Conservation (phyloP, 352 stramenopile species). For the Globisporangium cederbergense region DNA sequence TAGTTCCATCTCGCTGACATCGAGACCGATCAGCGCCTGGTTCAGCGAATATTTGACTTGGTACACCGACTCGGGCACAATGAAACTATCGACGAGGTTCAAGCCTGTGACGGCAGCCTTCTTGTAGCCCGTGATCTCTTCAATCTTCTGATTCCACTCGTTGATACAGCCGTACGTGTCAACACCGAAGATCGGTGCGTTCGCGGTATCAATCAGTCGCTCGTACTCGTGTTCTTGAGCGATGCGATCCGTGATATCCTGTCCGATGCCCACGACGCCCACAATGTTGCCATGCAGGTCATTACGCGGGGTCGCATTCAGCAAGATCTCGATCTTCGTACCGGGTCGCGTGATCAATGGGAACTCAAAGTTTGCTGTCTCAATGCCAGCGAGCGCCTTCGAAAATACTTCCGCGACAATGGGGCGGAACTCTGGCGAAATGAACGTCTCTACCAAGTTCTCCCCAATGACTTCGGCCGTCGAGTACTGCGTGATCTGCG, state of each 20-base stretch:
- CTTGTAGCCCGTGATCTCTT: slow-evolving; percentile 68
- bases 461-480: slow-evolving; percentile 87
- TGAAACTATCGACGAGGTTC: slow-evolving; percentile 62
- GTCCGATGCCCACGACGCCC: slow-evolving; percentile 86
- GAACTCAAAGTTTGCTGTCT: slow-evolving; percentile 86
- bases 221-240: slow-evolving; percentile 64
- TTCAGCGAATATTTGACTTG: slow-evolving; percentile 57
- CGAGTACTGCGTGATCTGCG: slow-evolving; percentile 88
- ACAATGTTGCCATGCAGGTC: slow-evolving; percentile 81
- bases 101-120: slow-evolving; percentile 53
- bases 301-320: slow-evolving; percentile 51
- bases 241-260: slow-evolving; percentile 81
- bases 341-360: slow-evolving; percentile 53
- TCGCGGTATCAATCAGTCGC: slow-evolving; percentile 59
- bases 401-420: slow-evolving; percentile 55
- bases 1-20: slow-evolving; percentile 69
- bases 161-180: slow-evolving; percentile 74
- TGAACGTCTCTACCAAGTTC: slow-evolving; percentile 89
- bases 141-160: slow-evolving; percentile 78
- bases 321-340: slow-evolving; percentile 53
- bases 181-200: slow-evolving; percentile 65
- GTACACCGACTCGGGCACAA: slow-evolving; percentile 46
- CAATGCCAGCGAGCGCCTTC: slow-evolving; percentile 50
- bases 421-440: slow-evolving; percentile 73
- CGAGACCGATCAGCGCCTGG: slow-evolving; percentile 61